These are phyloP conservation scores for Solanum pimpinellifolium DNA, from an alignment of 257 asterid species.

Conservation along the genomic window DNA sequence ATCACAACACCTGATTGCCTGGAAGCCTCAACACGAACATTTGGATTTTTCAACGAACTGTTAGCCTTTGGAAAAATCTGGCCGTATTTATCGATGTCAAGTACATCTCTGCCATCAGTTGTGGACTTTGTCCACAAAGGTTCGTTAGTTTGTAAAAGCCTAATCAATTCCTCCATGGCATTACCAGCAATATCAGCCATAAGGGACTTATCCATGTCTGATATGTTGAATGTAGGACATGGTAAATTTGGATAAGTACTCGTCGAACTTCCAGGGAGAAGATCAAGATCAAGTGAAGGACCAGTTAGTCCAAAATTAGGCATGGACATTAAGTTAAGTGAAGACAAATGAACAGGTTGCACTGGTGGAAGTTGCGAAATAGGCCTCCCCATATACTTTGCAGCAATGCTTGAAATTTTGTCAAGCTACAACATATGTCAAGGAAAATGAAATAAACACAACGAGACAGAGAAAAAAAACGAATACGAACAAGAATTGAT, in stretches of 20 bases:
- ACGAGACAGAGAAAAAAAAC: neutral
- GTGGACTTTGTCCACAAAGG: slow-evolving; percentile 67
- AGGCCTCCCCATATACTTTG: slow-evolving; percentile 92
- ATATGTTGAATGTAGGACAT: slow-evolving; percentile 36
- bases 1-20: slow-evolving; percentile 73
- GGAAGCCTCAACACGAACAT: slow-evolving; percentile 51
- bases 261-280: slow-evolving; percentile 48
- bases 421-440: slow-evolving; percentile 41
- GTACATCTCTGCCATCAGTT: slow-evolving; percentile 49
- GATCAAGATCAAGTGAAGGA: slow-evolving; percentile 85
- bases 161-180: slow-evolving; percentile 68
- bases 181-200: slow-evolving; percentile 68
- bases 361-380: slow-evolving; percentile 84
- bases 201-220: slow-evolving; percentile 77
- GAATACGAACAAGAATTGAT: neutral
- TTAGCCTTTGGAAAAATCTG: slow-evolving; percentile 47
- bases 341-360: slow-evolving; percentile 71
- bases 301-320: slow-evolving; percentile 46
- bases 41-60: slow-evolving; percentile 53
- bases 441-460: neutral
- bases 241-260: slow-evolving; percentile 11
- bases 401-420: slow-evolving; percentile 83
- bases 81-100: slow-evolving; percentile 51
- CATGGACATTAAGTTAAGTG: slow-evolving; percentile 65
- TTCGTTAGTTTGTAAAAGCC: slow-evolving; percentile 66